Conservation (phyloP, 345 rosid genomes). For the Mercurialis annua region DNA sequence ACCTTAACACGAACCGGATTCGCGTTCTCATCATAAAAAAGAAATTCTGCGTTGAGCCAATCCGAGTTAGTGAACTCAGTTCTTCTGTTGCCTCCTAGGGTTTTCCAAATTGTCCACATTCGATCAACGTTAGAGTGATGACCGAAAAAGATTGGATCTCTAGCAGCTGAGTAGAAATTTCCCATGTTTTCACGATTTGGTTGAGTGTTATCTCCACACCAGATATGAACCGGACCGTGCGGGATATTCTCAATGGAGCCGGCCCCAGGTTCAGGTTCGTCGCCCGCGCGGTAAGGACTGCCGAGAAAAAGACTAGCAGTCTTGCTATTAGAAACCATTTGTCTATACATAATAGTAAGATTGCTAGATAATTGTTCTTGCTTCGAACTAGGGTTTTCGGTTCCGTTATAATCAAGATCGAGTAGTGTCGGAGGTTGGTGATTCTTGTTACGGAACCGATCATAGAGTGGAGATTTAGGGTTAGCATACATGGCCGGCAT, state of each 20-base stretch:
- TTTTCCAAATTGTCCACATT: constrained; percentile 59
- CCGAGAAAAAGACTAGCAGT: constrained; percentile 48
- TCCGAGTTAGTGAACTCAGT: constrained; percentile 43
- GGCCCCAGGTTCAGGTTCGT: constrained; percentile 44
- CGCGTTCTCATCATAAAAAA: constrained; percentile 62
- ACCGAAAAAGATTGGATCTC: constrained; percentile 56
- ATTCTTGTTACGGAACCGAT: constrained; percentile 29
- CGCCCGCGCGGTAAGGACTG: constrained; percentile 47
- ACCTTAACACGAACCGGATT: constrained; percentile 53
- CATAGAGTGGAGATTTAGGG: constrained; percentile 43
- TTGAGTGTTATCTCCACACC: constrained; percentile 50
- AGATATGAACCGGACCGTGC: constrained; percentile 43
- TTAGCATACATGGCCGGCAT: constrained; percentile 44
- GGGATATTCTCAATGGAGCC: constrained; percentile 56
- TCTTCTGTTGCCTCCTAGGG: constrained; percentile 43
- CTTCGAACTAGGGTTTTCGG: constrained; percentile 16
- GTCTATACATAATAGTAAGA: constrained; percentile 53
- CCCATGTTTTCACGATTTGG: constrained; percentile 63
- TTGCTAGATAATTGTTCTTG: constrained; percentile 33
- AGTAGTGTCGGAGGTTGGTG: constrained; percentile 37
- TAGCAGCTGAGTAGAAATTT: constrained; percentile 52
- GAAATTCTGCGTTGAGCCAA: constrained; percentile 49
- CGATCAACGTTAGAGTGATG: constrained; percentile 64
- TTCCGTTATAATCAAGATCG: constrained; percentile 46
- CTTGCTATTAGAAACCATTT: constrained; percentile 52